These are phyloP conservation scores for Rhodotorula mucilaginosa DNA, from an alignment of 1,284 basidiomycete genomes.

Conservation along the genomic window DNA sequence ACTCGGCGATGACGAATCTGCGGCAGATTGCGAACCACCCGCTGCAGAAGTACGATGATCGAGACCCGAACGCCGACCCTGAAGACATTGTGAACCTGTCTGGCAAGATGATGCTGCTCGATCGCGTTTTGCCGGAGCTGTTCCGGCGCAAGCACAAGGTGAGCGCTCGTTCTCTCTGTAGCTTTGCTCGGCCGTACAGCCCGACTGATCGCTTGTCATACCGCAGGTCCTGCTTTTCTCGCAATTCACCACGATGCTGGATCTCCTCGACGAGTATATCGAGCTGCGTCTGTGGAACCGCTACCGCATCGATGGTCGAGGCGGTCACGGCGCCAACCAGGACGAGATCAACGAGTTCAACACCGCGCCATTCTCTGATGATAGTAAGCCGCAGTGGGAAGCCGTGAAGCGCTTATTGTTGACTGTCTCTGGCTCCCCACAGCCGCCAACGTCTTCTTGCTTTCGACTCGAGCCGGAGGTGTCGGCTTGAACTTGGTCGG, in stretches of 20 bases:
- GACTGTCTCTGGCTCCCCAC: constrained; percentile 12
- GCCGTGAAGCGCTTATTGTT: constrained; percentile 46
- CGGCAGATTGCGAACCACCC: constrained; percentile 72
- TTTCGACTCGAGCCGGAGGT: constrained; percentile 90
- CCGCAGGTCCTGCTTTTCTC: constrained; percentile 70
- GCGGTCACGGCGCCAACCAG: constrained; percentile 47
- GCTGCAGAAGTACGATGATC: constrained; percentile 75
- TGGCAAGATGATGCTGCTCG: constrained; percentile 95
- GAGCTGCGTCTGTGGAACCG: constrained; percentile 75
- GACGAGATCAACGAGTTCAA: constrained; percentile 85
- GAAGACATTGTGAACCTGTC: constrained; percentile 77
- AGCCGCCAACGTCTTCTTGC: constrained; percentile 68
- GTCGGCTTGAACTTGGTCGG: constrained; percentile 80
- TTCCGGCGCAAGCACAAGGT: constrained; percentile 79
- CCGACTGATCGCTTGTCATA: not conserved
- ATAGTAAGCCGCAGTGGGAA: constrained; percentile 1
- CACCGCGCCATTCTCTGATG: constrained; percentile 17
- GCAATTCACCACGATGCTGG: constrained; percentile 93
- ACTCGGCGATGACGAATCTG: constrained; percentile 77
- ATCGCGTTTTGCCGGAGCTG: constrained; percentile 80
- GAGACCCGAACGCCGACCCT: constrained; percentile 54
- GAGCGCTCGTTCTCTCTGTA: not conserved
- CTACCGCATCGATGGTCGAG: constrained; percentile 77
- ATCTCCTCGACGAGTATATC: constrained; percentile 49
- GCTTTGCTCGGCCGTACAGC: too few relatives aligned